phyloP scores from a whole-genome alignment of 306 rosid genomes.

The Chamaecrista fasciculata region DNA sequence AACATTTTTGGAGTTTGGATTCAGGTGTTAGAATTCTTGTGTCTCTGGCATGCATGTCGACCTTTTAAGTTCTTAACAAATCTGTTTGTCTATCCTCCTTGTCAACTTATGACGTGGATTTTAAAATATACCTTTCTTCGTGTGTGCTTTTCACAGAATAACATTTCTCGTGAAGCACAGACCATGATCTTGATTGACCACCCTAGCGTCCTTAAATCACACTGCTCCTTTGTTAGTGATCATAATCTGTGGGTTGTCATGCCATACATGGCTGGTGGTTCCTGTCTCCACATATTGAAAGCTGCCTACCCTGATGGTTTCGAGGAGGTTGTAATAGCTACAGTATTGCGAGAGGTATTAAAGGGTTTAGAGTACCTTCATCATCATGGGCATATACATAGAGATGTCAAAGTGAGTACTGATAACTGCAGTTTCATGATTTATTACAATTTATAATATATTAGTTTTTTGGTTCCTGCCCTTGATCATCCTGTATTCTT shows the following conservation, averaged over 20 bases:
- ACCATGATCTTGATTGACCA: slow-evolving; percentile 92
- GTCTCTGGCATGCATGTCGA: not conserved
- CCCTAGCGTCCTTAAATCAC: slow-evolving; percentile 84
- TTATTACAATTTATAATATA: not conserved
- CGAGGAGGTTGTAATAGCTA: slow-evolving; percentile 80
- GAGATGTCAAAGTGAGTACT: slow-evolving; percentile 76
- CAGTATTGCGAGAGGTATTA: slow-evolving; percentile 68
- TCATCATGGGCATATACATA: slow-evolving; percentile 86
- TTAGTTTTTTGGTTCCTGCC: not conserved
- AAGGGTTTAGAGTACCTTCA: slow-evolving; percentile 91
- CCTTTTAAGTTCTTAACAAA: not conserved
- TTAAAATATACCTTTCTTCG: not conserved
- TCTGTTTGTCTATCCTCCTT: not conserved
- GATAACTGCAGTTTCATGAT: not conserved
- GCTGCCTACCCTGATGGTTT: slow-evolving; percentile 84
- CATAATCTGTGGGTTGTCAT: slow-evolving; percentile 91
- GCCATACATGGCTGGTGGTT: slow-evolving; percentile 95
- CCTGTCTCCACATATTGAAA: slow-evolving; percentile 90
- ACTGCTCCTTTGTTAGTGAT: slow-evolving; percentile 85
- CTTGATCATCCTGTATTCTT: not conserved
- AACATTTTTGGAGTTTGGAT: not conserved
- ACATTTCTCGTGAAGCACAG: slow-evolving; percentile 82
- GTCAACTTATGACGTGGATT: not conserved
- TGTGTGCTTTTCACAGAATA: slow-evolving; percentile 47
- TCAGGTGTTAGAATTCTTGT: not conserved